Evolutionary conservation across 768 basidiomycete genomes (phyloP), one percentile per base, ranked within the genome.

Genomic region (Boletus insuetus): DNA sequence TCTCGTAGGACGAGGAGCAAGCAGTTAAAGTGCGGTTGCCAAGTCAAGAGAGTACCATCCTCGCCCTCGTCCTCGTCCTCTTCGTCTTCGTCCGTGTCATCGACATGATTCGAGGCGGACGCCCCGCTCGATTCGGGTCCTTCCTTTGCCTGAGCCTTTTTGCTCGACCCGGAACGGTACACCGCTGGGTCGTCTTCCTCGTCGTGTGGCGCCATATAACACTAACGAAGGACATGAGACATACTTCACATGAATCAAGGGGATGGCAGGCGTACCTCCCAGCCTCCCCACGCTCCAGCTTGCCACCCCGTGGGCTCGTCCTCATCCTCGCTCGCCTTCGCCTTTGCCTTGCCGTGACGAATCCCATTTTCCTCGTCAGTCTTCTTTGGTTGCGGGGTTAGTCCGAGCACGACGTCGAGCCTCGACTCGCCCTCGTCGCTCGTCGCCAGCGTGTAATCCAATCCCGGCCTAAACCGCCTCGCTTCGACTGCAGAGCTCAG

Each of bases 131-230:
- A 44, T 19, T 53, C 39, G 19, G 54, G 49, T 16, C 42, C 48
- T 24, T 63, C 61, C 42, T 62, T 67, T 24, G 46, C n/a, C n/a
- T 65, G 56, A 10, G 60, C 29, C 44, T 67, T 69, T 61, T 71
- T 78, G 66, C 79, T 78, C 39, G 75, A 71, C 17, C 78, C 77
- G 20, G 84, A 80, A 29, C 93, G 87, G 69, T 96, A 98, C 16
- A 97, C 88, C 2, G 95, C 93, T 14, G 94, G 94, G 69, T 98
- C 95, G 59, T 96, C 94, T 65, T 93, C 92, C 62, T 91, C 94
- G 58, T 95, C 87, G 59, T 96, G 93, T 40, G 92, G 91, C 2
- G 94, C 90, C 83, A 97, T 89, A 71, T 98, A 98, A 67, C 94
- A 94, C 87, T 93, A 58, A 0, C 9, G 43, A 49, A 35, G 29